Conservation (phyloP, 2,329 filamentous ascomycete species). For the Penicillium aurantiogriseum region DNA sequence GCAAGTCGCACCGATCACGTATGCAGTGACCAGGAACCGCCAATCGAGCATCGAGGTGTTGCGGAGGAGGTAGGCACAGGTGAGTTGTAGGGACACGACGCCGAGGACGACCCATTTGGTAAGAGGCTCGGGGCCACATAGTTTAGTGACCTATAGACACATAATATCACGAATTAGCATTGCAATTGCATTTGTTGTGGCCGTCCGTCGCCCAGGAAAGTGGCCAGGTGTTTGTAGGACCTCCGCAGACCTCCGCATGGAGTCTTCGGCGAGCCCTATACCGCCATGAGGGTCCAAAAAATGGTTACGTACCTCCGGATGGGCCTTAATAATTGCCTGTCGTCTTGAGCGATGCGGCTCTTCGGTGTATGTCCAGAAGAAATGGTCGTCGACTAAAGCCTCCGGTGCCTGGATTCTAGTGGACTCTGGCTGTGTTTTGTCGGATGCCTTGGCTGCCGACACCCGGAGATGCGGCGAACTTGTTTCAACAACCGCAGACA, state of each 20-base stretch:
- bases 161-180: slow-evolving; percentile 14
- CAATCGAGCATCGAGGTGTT: slow-evolving; percentile 77
- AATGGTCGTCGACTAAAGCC: slow-evolving; percentile 55
- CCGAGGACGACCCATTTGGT: slow-evolving; percentile 88
- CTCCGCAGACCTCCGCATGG: slow-evolving; percentile 8
- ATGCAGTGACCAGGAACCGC: slow-evolving; percentile 82
- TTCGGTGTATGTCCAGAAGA: slow-evolving; percentile 99
- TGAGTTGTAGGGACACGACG: slow-evolving; percentile 79
- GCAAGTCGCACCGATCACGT: slow-evolving; percentile 87
- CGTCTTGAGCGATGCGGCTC: slow-evolving; percentile 91
- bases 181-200: slow-evolving; percentile 6
- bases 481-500: slow-evolving; percentile 33
- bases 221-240: slow-evolving; percentile 1
- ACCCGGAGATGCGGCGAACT: slow-evolving; percentile 36
- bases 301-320: slow-evolving; percentile 71
- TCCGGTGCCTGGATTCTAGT: slow-evolving; percentile 33
- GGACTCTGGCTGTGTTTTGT: slow-evolving; percentile 20
- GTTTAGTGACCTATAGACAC: slow-evolving; percentile 74
- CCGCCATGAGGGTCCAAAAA: not conserved
- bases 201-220: slow-evolving; percentile 2
- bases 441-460: slow-evolving; percentile 30
- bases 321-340: slow-evolving; percentile 94
- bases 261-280: not conserved
- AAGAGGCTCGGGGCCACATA: slow-evolving; percentile 91
- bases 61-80: slow-evolving; percentile 73